A percentile compares a stretch with the other conserved stretches of the same genome.
phyloP scores from a whole-genome alignment of 768 basidiomycete genomes.

The Tricholoma sp. region DNA sequence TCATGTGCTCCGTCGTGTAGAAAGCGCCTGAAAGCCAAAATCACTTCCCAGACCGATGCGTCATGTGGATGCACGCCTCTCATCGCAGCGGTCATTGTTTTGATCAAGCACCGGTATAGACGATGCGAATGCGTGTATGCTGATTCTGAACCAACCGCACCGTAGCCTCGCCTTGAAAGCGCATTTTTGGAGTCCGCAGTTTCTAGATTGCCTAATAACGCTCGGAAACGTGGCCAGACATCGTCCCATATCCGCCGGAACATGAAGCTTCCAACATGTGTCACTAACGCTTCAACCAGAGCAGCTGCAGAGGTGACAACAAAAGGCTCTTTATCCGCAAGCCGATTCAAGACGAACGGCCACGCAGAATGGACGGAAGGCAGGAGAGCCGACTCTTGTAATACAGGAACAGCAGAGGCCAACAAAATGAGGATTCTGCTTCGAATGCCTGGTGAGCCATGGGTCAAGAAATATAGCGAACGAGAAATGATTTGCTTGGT shows the following conservation, averaged over 20 bases:
- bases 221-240: constrained; percentile 81
- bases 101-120: constrained; percentile 70
- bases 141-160: constrained; percentile 56
- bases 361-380: constrained; percentile 86
- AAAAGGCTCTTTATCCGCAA: constrained; percentile 67
- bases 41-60: constrained; percentile 73
- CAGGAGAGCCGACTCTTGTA: constrained; percentile 69
- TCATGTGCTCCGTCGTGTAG: constrained; percentile 59
- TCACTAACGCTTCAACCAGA: constrained; percentile 68
- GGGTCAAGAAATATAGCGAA: constrained; percentile 87
- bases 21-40: constrained; percentile 73
- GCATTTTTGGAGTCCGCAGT: constrained; percentile 64
- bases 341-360: constrained; percentile 89
- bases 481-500: constrained; percentile 84
- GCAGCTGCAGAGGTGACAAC: constrained; percentile 75
- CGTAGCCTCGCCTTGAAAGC: constrained; percentile 49
- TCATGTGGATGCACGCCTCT: constrained; percentile 69
- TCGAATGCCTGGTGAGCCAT: constrained; percentile 81
- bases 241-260: constrained; percentile 82
- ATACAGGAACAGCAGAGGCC: constrained; percentile 65
- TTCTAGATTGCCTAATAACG: constrained; percentile 55
- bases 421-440: constrained; percentile 77
- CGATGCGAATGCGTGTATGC: constrained; percentile 81
- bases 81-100: constrained; percentile 65
- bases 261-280: constrained; percentile 82